Percentiles rank a stretch among this genome's conserved stretches.
Conservation (phyloP, 306 rosid species). For the Delonix regia region DNA sequence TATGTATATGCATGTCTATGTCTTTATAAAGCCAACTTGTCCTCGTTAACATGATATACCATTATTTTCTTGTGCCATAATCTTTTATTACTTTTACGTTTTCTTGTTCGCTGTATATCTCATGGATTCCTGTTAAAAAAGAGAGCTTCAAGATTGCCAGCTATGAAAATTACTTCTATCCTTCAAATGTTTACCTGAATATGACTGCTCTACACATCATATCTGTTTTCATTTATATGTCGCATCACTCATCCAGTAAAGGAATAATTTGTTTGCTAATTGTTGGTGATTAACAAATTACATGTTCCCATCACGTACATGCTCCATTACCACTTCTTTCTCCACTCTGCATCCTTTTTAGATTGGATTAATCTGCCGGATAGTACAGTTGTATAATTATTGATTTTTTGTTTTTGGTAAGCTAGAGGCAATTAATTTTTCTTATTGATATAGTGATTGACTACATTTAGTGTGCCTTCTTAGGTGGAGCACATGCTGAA, state of each 20-base stretch:
- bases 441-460: constrained; percentile 35
- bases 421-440: constrained; percentile 14
- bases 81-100: not conserved
- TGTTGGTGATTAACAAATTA: not conserved
- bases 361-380: constrained; percentile 12
- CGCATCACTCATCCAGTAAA: not conserved
- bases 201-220: not conserved
- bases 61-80: not conserved
- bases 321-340: not conserved
- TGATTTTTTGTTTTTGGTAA: not conserved
- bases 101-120: not conserved
- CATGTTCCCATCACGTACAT: not conserved
- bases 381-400: constrained; percentile 3
- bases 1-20: not conserved
- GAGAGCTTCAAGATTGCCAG: not conserved
- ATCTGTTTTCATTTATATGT: not conserved
- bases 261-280: not conserved
- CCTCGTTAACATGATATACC: not conserved
- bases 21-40: not conserved
- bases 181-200: not conserved
- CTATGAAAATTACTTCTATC: not conserved
- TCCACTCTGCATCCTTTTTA: constrained; percentile 10
- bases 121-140: not conserved
- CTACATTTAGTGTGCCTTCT: constrained; percentile 33
- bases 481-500: constrained; percentile 79